Evolutionary conservation across 2,329 filamentous ascomycete species (phyloP), one percentile per base, ranked within the genome.

Genomic region (Alternaria sp.): DNA sequence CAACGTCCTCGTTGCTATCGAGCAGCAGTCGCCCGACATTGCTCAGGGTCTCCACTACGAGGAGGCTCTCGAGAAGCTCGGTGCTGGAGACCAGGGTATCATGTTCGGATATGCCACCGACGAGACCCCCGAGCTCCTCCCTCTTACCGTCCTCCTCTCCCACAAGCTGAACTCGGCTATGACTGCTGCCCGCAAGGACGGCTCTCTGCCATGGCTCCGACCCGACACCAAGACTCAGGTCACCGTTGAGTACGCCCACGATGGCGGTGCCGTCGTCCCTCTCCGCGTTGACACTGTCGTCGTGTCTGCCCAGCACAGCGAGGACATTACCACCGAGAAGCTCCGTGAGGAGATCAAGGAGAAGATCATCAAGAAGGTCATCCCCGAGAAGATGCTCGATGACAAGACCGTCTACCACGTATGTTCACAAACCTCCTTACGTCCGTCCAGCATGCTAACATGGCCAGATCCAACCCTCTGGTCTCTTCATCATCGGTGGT

Each of bases 51-150:
- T 99, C 61, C 93, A 98, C 88, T 97, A 97, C 83, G 96, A 99
- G 73, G 89, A 97, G 87, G 93, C 93, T 74, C 91, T 99, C 54
- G 96, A 99, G 90, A 91, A 97, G 86, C 91, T 99, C 71, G 96
- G 96, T 84, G 96, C 96, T 69, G 96, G 96, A 91, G 96, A 99
- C 85, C 96, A 99, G 88, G 96, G 96, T 88, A 97, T 99, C 88
- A 99, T 99, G 96, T 99, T 99, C 85, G 96, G 96, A 78, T 99
- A 99, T 88, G 96, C 96, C 83, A 97, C 96, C 78, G 96, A 99
- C 80, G 96, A 99, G 89, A 98, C 96, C 77, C 94, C 95, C 67
- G 96, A 99, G 87, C 89, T 97, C 76, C 92, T 98, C 81, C 96
- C 96, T 73, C 87, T 99, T 79, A 98, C 95, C 78, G 88, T 98